phyloP scores from a whole-genome alignment of 208 protist genomes.

The Porcisia deanei region DNA sequence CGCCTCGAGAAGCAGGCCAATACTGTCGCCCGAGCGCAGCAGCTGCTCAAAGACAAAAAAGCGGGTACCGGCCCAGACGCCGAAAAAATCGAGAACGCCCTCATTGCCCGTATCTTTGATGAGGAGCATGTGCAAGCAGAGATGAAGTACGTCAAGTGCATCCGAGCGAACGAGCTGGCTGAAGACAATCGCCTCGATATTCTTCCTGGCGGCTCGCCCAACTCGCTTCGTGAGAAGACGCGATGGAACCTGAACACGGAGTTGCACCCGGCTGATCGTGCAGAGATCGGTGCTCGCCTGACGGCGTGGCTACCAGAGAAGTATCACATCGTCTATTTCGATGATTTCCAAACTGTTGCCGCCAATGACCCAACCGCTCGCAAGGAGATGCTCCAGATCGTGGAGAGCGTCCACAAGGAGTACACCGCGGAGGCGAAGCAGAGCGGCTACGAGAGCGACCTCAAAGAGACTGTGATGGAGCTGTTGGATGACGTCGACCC shows the following conservation, averaged over 20 bases:
- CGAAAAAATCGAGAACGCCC: constrained; percentile 64
- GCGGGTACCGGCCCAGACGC: constrained; percentile 29
- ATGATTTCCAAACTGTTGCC: constrained; percentile 88
- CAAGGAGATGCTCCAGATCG: constrained; percentile 77
- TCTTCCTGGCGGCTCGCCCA: constrained; percentile 80
- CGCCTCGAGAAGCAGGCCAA: constrained; percentile 89
- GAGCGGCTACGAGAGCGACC: constrained; percentile 63
- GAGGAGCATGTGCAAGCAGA: constrained; percentile 90
- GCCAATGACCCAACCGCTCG: constrained; percentile 70
- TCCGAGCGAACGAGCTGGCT: constrained; percentile 85
- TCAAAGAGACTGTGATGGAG: constrained; percentile 60
- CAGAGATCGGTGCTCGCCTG: constrained; percentile 77
- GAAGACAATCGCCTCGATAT: constrained; percentile 91
- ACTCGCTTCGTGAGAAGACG: constrained; percentile 89
- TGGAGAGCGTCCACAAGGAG: constrained; percentile 78
- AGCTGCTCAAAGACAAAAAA: constrained; percentile 73
- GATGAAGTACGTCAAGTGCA: constrained; percentile 92
- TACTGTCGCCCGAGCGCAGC: constrained; percentile 83
- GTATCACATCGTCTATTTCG: constrained; percentile 91
- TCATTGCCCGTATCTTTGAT: constrained; percentile 87
- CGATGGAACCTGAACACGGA: constrained; percentile 89
- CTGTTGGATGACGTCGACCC: constrained; percentile 82
- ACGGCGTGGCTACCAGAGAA: constrained; percentile 90
- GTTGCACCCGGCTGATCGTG: constrained; percentile 77
- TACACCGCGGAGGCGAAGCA: constrained; percentile 79